Evolutionary conservation across 371 early-diverging fungal species (phyloP).

Genomic region (Dichotomocladium elegans): DNA sequence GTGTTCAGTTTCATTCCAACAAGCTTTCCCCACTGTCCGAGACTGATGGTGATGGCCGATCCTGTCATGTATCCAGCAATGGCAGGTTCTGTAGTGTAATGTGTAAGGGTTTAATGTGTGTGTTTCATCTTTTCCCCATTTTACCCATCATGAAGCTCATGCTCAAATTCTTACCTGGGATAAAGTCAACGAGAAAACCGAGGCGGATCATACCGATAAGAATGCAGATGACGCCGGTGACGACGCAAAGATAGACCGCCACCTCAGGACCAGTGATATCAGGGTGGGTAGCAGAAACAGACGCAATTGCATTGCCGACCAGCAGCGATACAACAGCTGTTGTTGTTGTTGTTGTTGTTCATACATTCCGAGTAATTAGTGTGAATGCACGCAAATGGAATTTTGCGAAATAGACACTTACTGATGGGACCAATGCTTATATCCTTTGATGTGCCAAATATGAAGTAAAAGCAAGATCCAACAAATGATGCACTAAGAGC

Average conservation of each 20-base stretch:
- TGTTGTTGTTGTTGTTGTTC: not conserved
- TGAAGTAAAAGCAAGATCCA: constrained; percentile 63
- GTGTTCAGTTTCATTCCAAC: constrained; percentile 47
- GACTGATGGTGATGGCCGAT: constrained; percentile 63
- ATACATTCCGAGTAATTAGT: no score
- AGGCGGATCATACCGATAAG: constrained; percentile 65
- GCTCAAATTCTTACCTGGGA: constrained; percentile 28
- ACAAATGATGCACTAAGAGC: constrained; percentile 52
- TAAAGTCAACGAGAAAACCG: constrained; percentile 80
- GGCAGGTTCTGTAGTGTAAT: constrained; percentile 30
- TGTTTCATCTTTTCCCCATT: no score
- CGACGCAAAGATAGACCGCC: constrained; percentile 45
- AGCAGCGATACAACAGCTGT: constrained; percentile 71
- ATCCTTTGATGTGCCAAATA: constrained; percentile 77
- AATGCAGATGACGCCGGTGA: constrained; percentile 52
- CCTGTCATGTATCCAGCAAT: constrained; percentile 70
- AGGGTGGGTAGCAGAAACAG: constrained; percentile 34
- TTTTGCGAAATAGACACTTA: constrained; percentile 2
- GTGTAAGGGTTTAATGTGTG: no score
- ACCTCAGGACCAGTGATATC: constrained; percentile 29
- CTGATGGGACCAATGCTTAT: constrained; percentile 65
- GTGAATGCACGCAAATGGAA: not conserved
- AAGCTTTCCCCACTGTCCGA: constrained; percentile 68
- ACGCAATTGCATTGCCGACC: constrained; percentile 55
- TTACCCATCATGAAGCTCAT: not conserved